phyloP scores from a whole-genome alignment of 2,329 filamentous ascomycete genomes.

The Blumeriella jaapii region DNA sequence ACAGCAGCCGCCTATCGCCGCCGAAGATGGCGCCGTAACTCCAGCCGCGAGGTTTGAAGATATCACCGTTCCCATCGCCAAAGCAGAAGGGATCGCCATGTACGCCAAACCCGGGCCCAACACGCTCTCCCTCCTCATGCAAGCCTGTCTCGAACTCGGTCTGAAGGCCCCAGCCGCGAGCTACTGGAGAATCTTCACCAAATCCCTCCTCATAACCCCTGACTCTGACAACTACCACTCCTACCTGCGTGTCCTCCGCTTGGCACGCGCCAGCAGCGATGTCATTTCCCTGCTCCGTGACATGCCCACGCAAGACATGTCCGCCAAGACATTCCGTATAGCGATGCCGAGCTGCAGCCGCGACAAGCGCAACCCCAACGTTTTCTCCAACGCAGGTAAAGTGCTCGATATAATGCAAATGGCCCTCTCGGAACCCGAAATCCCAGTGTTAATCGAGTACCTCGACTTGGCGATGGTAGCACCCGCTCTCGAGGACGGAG shows the following conservation, averaged over 20 bases:
- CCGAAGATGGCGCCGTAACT: neutral
- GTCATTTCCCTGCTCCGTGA: constrained; percentile 46
- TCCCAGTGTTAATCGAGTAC: constrained; percentile 41
- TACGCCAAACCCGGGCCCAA: constrained; percentile 40
- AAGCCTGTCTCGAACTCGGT: constrained; percentile 48
- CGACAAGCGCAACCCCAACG: constrained; percentile 65
- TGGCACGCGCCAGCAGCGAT: constrained; percentile 52
- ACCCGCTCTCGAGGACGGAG: constrained; percentile 19
- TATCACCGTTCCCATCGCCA: constrained; percentile 1
- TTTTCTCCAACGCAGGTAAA: constrained; percentile 50
- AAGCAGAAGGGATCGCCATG: constrained; percentile 4
- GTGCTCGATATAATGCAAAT: constrained; percentile 54
- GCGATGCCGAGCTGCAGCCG: constrained; percentile 64
- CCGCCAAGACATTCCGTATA: constrained; percentile 50
- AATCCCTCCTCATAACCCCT: constrained; percentile 49
- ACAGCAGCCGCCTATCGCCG: neutral
- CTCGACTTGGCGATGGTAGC: constrained; percentile 39
- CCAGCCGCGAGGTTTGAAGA: neutral
- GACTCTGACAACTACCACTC: constrained; percentile 60
- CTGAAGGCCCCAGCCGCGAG: constrained; percentile 49
- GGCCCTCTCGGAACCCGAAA: constrained; percentile 35
- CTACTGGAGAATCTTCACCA: constrained; percentile 70
- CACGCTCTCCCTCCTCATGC: constrained; percentile 57
- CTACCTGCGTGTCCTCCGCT: constrained; percentile 56
- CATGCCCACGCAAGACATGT: constrained; percentile 37